Evolutionary conservation across 805 yeast species (phyloP), one percentile per base, ranked within the genome.

Genomic region (Ascoidea tarda): DNA sequence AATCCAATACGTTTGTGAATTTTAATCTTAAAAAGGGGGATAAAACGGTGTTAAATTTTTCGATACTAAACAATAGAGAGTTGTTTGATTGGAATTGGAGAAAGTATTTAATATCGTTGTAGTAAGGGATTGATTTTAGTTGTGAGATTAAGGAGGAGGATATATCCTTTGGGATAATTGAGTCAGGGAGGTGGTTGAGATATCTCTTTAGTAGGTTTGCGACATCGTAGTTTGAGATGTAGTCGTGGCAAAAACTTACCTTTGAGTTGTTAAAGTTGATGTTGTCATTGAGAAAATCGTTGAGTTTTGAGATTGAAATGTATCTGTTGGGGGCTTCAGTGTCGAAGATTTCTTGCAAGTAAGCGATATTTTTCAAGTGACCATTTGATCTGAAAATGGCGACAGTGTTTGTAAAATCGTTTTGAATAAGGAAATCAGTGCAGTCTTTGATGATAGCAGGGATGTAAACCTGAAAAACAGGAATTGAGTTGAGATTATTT

Each of bases 311-410:
- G 6, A 12, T 31, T 16, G 32, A 31, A 28, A 42, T 16, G 16
- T 32, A 44, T 32, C 49, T 50, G 33, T 48, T n/a, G 0, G 98
- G 98, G 3, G 28, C 28, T 2, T 96, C 87, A 1, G 84, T 69
- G 51, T 90, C 87, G 69, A 93, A 91, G 6, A 81, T 72, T 45
- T 78, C 75, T 65, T 93, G 97, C 44, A 93, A 72, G 58, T 87
- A 90, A 59, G 86, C 85, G 38, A 93, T 82, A 52, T 98, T 75
- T 62, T 87, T 85, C 33, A 87, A 81, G n/a, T 95, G 84, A 2
- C 99, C 99, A 0, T 93, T 90, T 1, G 93, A 84, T 55, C 99
- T 73, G 64, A 93, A 93, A 3, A 93, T 87, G 5, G 99, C 99
- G 64, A 91, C 95, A 1, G 84, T 82, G 44, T 78, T 77, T 45